phyloP scores from a whole-genome alignment of 2,329 filamentous ascomycete species.

The Cryphonectria carpinicola region DNA sequence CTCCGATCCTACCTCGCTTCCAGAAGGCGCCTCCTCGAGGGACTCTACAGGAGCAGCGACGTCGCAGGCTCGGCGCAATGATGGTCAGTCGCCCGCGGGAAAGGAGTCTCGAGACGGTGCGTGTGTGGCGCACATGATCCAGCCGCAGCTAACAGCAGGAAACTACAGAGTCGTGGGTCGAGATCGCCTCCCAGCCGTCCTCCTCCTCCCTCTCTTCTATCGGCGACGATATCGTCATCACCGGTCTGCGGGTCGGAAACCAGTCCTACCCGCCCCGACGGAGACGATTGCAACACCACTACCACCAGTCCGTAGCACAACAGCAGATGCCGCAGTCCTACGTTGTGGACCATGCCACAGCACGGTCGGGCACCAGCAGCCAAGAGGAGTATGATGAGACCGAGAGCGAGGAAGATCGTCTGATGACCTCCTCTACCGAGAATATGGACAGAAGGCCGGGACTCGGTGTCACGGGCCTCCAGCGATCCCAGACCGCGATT shows the following conservation, averaged over 20 bases:
- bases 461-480: constrained; percentile 29
- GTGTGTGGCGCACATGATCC: neutral
- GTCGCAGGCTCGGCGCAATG: constrained; percentile 37
- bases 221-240: constrained; percentile 87
- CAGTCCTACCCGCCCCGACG: constrained; percentile 66
- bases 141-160: constrained; percentile 33
- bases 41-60: constrained; percentile 15
- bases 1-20: constrained; percentile 27
- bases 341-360: constrained; percentile 44
- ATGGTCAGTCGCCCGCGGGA: constrained; percentile 37
- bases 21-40: constrained; percentile 19
- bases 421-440: constrained; percentile 64
- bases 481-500: constrained; percentile 42
- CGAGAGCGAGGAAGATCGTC: constrained; percentile 82
- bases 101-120: neutral
- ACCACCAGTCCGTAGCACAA: constrained; percentile 43
- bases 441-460: constrained; percentile 43
- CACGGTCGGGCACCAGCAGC: constrained; percentile 65
- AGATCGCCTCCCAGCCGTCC: constrained; percentile 89
- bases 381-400: constrained; percentile 96
- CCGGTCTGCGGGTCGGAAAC: constrained; percentile 76
- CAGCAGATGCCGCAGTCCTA: constrained; percentile 39
- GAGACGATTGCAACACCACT: constrained; percentile 49
- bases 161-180: constrained; percentile 92
- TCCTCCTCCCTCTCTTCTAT: constrained; percentile 89